A percentile compares a stretch with the other conserved stretches of the same genome.
phyloP scores from a whole-genome alignment of 1,284 basidiomycete genomes.

The Pholiota adiposa region DNA sequence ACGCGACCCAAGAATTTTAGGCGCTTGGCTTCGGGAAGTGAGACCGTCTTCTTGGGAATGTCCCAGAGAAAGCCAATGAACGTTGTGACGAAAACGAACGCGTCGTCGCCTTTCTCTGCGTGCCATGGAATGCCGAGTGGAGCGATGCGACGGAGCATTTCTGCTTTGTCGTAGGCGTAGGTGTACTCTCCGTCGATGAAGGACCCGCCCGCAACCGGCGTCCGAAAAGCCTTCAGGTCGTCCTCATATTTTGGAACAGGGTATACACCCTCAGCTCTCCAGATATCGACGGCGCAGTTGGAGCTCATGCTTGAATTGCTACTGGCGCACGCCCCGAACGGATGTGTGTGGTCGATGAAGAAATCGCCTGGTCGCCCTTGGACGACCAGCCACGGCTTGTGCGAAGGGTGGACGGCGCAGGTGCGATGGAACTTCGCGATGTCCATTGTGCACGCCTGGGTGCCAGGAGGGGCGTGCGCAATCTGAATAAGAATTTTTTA shows the following conservation, averaged over 20 bases:
- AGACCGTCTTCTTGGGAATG: conserved; percentile 15
- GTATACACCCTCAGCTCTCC: conserved; percentile 17
- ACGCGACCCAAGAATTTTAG: conserved; percentile 24
- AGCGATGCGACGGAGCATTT: conserved; percentile 13
- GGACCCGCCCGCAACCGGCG: background rate
- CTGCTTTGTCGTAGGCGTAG: conserved; percentile 16
- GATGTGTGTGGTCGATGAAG: conserved; percentile 31
- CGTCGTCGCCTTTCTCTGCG: conserved; percentile 27
- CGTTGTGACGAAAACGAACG: conserved; percentile 4
- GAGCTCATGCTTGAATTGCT: conserved; percentile 32
- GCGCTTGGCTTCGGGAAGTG: conserved; percentile 23
- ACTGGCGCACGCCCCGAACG: conserved; percentile 29
- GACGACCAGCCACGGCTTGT: conserved; percentile 32
- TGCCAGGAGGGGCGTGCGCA: conserved; percentile 25
- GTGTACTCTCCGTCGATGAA: conserved; percentile 13
- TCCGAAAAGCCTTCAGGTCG: conserved; percentile 26
- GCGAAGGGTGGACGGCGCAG: conserved; percentile 26
- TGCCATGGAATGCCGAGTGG: conserved; percentile 33
- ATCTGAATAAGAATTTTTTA: conserved; percentile 27
- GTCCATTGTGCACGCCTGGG: conserved; percentile 28
- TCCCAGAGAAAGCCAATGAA: conserved; percentile 34
- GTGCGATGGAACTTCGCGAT: conserved; percentile 32
- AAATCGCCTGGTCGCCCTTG: conserved; percentile 22
- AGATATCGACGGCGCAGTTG: conserved; percentile 32
- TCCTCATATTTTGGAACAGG: conserved; percentile 34